Conservation (phyloP, 2,329 filamentous ascomycete species). For the Aureobasidium sp. region DNA sequence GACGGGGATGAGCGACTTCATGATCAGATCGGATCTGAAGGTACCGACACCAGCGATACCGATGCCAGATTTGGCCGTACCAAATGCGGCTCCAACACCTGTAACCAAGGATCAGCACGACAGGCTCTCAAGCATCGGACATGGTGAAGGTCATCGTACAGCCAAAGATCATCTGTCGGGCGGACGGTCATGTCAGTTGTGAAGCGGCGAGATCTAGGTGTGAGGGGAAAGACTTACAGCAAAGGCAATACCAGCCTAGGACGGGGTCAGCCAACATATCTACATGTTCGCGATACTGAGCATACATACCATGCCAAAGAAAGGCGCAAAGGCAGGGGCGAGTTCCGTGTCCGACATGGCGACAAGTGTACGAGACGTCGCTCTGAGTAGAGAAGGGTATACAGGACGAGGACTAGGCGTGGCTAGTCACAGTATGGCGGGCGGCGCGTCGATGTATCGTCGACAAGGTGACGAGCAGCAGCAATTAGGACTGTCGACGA, state of each 20-base stretch:
- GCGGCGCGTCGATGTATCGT: background rate
- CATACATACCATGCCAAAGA: constrained; percentile 73
- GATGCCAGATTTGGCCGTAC: constrained; percentile 81
- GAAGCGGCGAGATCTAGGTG: background rate
- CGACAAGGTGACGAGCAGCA: background rate
- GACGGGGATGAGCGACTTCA: constrained; percentile 86
- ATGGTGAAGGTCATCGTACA: constrained; percentile 48
- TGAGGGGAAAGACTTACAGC: constrained; percentile 43
- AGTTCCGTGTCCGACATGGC: constrained; percentile 47
- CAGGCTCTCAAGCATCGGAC: no score
- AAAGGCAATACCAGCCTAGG: constrained; percentile 66
- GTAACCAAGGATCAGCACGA: constrained; percentile 25
- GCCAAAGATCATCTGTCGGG: constrained; percentile 65
- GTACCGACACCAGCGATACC: constrained; percentile 80
- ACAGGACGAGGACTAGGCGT: background rate
- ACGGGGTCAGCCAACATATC: constrained; percentile 30
- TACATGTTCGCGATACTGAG: constrained; percentile 8
- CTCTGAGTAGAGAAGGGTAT: background rate
- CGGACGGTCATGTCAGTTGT: background rate
- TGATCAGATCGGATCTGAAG: constrained; percentile 79
- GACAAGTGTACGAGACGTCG: background rate
- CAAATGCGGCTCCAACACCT: constrained; percentile 73
- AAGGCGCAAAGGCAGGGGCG: constrained; percentile 76
- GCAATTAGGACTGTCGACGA: background rate
- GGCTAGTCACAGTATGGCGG: constrained; percentile 2